Evolutionary conservation across 768 basidiomycete genomes (phyloP).

Genomic region (Lanmaoa rubissima): DNA sequence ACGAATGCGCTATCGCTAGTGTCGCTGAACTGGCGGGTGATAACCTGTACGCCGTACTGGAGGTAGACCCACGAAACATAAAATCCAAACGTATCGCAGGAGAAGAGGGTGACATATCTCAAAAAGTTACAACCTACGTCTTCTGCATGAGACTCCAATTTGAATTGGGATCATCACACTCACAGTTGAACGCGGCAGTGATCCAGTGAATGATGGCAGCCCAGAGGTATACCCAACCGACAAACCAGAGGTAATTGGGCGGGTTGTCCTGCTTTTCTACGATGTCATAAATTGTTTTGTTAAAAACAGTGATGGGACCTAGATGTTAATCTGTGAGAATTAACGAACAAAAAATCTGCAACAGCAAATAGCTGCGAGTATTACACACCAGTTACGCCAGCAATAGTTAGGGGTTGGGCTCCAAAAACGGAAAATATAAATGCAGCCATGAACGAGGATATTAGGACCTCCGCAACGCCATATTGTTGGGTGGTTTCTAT

Average conservation of each 20-base stretch:
- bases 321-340: background rate
- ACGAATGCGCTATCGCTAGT: constrained; percentile 52
- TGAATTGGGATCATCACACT: constrained; percentile 16
- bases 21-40: constrained; percentile 64
- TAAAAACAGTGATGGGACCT: constrained; percentile 92
- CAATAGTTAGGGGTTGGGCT: constrained; percentile 88
- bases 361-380: no score
- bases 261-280: constrained; percentile 52
- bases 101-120: constrained; percentile 84
- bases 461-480: constrained; percentile 83
- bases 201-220: constrained; percentile 84
- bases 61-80: constrained; percentile 90
- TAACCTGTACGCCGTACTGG: constrained; percentile 85
- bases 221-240: constrained; percentile 94
- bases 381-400: constrained; percentile 76
- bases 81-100: constrained; percentile 91
- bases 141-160: background rate
- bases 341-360: background rate
- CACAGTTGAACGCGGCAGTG: constrained; percentile 76
- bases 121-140: constrained; percentile 74
- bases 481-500: constrained; percentile 90
- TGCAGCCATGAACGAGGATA: constrained; percentile 86
- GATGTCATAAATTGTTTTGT: constrained; percentile 85
- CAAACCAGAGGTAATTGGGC: constrained; percentile 79
- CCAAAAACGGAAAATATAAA: constrained; percentile 85